These are phyloP conservation scores for Leucosporidium creatinivorum DNA, from an alignment of 768 basidiomycete genomes.

Conservation along the genomic window DNA sequence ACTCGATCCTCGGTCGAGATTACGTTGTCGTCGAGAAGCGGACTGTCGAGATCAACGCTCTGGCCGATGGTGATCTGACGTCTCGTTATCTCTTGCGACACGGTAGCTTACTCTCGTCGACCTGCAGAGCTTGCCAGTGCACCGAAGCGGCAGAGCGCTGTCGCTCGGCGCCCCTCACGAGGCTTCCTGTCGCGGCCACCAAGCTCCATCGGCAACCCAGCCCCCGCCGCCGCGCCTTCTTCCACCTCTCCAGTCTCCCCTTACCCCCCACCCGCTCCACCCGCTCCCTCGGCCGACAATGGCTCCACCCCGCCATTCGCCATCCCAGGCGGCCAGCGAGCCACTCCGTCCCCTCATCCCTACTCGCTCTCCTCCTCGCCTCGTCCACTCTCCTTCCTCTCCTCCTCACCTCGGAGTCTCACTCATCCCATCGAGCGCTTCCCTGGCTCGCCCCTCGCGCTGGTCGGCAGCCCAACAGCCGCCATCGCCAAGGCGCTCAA, in stretches of 20 bases:
- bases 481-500: slow-evolving; percentile 44
- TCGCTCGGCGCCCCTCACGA: slow-evolving; percentile 39
- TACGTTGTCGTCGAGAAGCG: slow-evolving; percentile 91
- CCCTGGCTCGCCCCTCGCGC: slow-evolving; percentile 38
- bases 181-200: slow-evolving; percentile 33
- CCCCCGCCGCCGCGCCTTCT: slow-evolving; percentile 37
- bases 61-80: slow-evolving; percentile 80
- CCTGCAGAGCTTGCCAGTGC: slow-evolving; percentile 45
- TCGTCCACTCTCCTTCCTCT: slow-evolving; percentile 34
- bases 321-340: slow-evolving; percentile 26
- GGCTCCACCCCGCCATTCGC: slow-evolving; percentile 44
- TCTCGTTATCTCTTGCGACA: too few relatives aligned
- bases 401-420: slow-evolving; percentile 30
- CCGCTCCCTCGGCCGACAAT: slow-evolving; percentile 35
- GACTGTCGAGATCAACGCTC: slow-evolving; percentile 82
- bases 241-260: slow-evolving; percentile 41
- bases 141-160: slow-evolving; percentile 38
- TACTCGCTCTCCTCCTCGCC: slow-evolving; percentile 32
- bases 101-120: too few relatives aligned
- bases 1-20: slow-evolving; percentile 51
- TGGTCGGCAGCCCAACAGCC: slow-evolving; percentile 35
- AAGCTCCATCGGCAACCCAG: slow-evolving; percentile 38
- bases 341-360: slow-evolving; percentile 18
- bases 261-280: slow-evolving; percentile 8
- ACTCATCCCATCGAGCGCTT: slow-evolving; percentile 25